Percentiles rank a stretch among this genome's conserved stretches.
These are phyloP conservation scores for Cupressus sempervirens DNA, from an alignment of 75 land plant genomes.

Conservation along the genomic window DNA sequence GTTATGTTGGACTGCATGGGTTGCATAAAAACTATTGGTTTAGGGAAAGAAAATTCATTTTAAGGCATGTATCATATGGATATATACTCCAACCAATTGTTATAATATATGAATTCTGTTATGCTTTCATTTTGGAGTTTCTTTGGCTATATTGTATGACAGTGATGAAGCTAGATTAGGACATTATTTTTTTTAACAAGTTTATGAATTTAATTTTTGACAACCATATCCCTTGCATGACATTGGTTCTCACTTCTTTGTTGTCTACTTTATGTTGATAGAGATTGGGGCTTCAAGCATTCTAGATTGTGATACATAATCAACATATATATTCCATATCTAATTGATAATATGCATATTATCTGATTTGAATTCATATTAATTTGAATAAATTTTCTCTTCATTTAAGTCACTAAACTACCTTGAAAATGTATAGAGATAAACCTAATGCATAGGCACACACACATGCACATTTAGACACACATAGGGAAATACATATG, in stretches of 20 bases:
- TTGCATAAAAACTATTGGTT: background rate
- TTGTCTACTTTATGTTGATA: background rate
- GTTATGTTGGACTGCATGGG: no score
- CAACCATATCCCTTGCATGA: no score
- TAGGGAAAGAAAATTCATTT: background rate
- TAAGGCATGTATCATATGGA: background rate
- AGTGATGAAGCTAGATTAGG: background rate
- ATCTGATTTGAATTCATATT: no score
- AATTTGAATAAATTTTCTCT: no score
- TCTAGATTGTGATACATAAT: background rate
- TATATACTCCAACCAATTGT: background rate
- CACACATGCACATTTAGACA: no score
- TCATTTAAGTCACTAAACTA: no score
- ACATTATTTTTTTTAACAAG: background rate
- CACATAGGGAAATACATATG: no score
- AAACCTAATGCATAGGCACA: no score
- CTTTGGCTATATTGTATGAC: background rate
- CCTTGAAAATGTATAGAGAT: no score
- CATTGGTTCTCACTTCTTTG: background rate
- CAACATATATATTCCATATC: no score
- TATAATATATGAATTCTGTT: background rate
- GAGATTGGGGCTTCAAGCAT: background rate
- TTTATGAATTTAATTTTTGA: background rate
- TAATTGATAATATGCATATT: no score
- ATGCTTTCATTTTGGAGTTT: background rate